These are phyloP conservation scores for Punica granatum DNA, from an alignment of 345 rosid genomes.

Conservation along the genomic window DNA sequence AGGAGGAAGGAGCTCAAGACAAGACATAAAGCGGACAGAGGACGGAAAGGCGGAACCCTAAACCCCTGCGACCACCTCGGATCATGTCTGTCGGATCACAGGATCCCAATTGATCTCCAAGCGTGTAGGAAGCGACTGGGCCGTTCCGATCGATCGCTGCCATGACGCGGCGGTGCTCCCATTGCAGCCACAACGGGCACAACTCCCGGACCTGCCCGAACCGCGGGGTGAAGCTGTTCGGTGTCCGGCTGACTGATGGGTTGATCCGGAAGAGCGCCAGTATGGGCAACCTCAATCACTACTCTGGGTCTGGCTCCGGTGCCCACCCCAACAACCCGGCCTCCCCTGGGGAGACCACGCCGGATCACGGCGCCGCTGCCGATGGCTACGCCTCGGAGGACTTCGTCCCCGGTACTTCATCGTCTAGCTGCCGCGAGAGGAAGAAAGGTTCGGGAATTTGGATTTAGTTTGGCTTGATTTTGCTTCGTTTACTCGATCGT, in stretches of 20 bases:
- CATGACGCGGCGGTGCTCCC: slow-evolving; percentile 98
- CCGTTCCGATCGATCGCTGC: neutral
- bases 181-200: slow-evolving; percentile 99
- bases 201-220: slow-evolving; percentile 96
- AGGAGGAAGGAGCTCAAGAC: too few species aligned
- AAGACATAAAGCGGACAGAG: neutral
- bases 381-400: slow-evolving; percentile 97
- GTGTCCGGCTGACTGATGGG: slow-evolving; percentile 95
- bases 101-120: slow-evolving; percentile 10
- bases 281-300: slow-evolving; percentile 85
- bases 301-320: slow-evolving; percentile 58
- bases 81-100: neutral
- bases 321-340: slow-evolving; percentile 18
- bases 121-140: neutral
- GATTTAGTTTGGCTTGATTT: neutral
- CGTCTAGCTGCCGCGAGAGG: slow-evolving; percentile 76
- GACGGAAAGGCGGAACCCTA: slow-evolving; percentile 7
- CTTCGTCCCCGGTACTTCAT: slow-evolving; percentile 87
- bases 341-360: slow-evolving; percentile 27
- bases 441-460: slow-evolving; percentile 61
- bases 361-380: slow-evolving; percentile 50
- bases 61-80: neutral
- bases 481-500: neutral
- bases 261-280: slow-evolving; percentile 93
- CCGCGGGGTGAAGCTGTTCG: slow-evolving; percentile 90